A percentile compares a stretch with the other conserved stretches of the same genome.
Evolutionary conservation across 768 basidiomycete species (phyloP).

Genomic region (Lentinula sp.): DNA sequence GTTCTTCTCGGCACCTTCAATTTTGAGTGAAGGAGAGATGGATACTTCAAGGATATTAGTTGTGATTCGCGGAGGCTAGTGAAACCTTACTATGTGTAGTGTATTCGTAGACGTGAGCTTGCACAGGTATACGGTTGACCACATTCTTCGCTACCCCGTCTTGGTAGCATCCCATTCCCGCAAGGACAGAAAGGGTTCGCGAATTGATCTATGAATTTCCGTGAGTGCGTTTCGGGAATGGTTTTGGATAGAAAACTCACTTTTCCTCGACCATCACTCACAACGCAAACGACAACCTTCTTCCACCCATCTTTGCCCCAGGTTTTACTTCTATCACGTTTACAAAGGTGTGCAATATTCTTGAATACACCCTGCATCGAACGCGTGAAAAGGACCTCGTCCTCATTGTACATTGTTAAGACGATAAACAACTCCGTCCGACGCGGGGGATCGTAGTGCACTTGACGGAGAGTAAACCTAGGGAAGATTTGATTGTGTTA

Average conservation of each 20-base stretch:
- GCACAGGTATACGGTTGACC: constrained; percentile 78
- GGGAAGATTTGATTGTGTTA: background rate
- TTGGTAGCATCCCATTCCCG: constrained; percentile 92
- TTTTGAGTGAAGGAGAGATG: constrained; percentile 75
- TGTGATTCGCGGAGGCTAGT: background rate
- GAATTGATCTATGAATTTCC: constrained; percentile 54
- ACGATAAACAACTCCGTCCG: constrained; percentile 95
- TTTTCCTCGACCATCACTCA: constrained; percentile 79
- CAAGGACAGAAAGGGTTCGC: constrained; percentile 78
- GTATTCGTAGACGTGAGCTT: constrained; percentile 90
- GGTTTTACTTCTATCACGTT: constrained; percentile 80
- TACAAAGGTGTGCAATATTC: constrained; percentile 87
- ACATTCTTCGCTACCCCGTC: constrained; percentile 87
- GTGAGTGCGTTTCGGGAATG: background rate
- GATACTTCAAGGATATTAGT: constrained; percentile 46
- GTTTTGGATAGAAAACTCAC: background rate
- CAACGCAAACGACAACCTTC: constrained; percentile 85
- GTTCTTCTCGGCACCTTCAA: constrained; percentile 73
- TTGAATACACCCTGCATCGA: constrained; percentile 97
- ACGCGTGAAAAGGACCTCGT: constrained; percentile 83
- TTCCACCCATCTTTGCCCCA: constrained; percentile 99
- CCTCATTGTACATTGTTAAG: constrained; percentile 97
- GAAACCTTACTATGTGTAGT: constrained; percentile 75
- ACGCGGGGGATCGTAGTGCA: constrained; percentile 86
- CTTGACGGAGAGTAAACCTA: constrained; percentile 78